These are phyloP conservation scores for Diaporthe nobilis DNA, from an alignment of 2,329 filamentous ascomycete species.

Conservation along the genomic window DNA sequence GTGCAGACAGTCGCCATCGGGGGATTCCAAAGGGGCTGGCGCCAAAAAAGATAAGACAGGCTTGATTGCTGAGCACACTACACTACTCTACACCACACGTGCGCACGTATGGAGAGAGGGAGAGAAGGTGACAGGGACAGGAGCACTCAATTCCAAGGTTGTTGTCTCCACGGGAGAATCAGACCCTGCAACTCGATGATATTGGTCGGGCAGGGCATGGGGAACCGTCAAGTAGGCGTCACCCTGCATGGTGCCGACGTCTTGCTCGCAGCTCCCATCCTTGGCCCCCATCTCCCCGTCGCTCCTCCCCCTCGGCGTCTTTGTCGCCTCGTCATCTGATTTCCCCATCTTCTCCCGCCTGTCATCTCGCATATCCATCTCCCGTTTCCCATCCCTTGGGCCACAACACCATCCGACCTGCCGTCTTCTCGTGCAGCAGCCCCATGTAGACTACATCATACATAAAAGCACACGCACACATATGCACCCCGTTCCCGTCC, in stretches of 20 bases:
- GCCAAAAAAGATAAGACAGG: background rate
- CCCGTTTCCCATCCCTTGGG: background rate
- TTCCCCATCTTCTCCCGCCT: slow-evolving; percentile 1
- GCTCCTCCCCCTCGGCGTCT: background rate
- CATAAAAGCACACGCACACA: background rate
- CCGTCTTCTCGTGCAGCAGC: background rate
- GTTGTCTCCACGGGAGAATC: background rate
- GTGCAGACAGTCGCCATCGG: slow-evolving; percentile 17
- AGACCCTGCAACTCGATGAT: background rate
- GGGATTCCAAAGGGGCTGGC: background rate
- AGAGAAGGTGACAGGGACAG: background rate
- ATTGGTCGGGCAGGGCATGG: background rate
- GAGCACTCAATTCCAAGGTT: background rate
- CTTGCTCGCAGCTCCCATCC: background rate
- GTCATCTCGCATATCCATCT: slow-evolving; percentile 25
- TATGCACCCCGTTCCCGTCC: background rate
- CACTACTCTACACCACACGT: background rate
- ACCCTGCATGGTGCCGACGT: slow-evolving; percentile 21
- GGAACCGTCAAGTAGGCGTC: slow-evolving; percentile 16
- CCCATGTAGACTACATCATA: background rate
- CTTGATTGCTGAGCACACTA: background rate
- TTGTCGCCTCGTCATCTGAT: slow-evolving; percentile 6
- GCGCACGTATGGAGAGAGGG: background rate
- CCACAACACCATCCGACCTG: background rate
- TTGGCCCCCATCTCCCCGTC: background rate